Base-by-base conservation (phyloP, 768 basidiomycete species). In the Auriculariales sp. region DNA sequence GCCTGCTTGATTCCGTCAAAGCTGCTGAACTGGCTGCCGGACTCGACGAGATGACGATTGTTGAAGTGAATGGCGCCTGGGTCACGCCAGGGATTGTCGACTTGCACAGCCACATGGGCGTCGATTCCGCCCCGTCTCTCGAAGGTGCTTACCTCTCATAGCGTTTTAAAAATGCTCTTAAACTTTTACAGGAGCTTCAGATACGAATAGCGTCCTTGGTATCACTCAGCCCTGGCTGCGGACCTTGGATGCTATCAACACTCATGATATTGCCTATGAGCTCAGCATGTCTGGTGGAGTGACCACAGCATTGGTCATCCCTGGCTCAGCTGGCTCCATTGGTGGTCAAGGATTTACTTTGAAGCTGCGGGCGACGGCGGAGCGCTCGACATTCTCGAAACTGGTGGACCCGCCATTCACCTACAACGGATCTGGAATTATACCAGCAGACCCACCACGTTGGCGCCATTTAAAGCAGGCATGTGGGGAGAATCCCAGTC, bases 51-150 rank as follows among this genome's bases (percentile, higher is more conserved):
- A 12, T 44, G 19, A 44, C 22, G 39, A 44, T 77, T 28, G 59
- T 88, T 12, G 78, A 92, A 53, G 77, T 74, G 2, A 63, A 75
- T 33, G 80, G 79, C 9, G 70, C 78, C 14, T 91, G 87, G 86
- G 71, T 46, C 36, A 29, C 44, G 25, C 33, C 54, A 4, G 46
- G 75, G 12, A 66, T 81, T 49, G 68, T 82, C 31, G 78, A 81
- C 58, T 62, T 79, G 46, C 83, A 85, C 61, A 80, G 79, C 1
- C 83, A 88, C 57, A 56, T 83, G 33, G 82, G 78, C 14, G 71
- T 77, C 29, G 66, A 58, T 17, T 55, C 77, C 11, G 63, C 73
- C 0, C 83, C 83, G 0, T 57, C 34, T 0, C 64, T 85, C 2
- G 49, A 57, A n/a, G 81, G 79, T 15, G 64, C 72, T 2, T 51